Evolutionary conservation across 495 filamentous ascomycete genomes (phyloP), one percentile per base, ranked within the genome.

Genomic region (Aspergillus sclerotiicarbonarius): DNA sequence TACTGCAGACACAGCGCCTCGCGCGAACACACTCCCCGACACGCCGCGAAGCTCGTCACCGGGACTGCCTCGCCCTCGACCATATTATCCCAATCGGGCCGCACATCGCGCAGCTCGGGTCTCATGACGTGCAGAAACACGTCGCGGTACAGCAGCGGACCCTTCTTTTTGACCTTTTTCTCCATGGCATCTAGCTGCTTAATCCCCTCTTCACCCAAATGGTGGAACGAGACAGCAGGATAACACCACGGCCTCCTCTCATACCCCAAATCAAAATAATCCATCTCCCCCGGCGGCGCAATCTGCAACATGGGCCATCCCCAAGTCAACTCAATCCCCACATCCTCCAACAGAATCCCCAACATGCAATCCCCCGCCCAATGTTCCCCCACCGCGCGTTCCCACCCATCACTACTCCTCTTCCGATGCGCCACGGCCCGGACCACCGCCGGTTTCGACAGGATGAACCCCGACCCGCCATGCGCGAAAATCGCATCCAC

Each of bases 381-480:
- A 46, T 74, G 61, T 3, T 32, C 35, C 29, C 56, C 46, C 15
- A 72, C 74, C 20, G 65, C 60, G 1, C 43, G n/a, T 44, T 77
- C 67, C 67, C 74, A 73, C 20, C 65, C 56, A 3, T 59, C 60
- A 5, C 56, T n/a, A 6, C 63, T 54, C 8, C 18, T 2, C 9
- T 41, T 49, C n/a, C 66, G 48, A 41, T 64, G 57, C 29, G 67
- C 57, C 0, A 58, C 63, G 9, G 73, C 66, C 0, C 53, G 48
- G 47, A 66, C 62, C 53, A 78, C 64, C 4, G 74, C 75, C 12
- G 67, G 62, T 37, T 67, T 51, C 0, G 74, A 66, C 18, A 90
- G 61, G 4, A 89, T 63, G 57, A 88, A 84, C 0, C 87, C 87
- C 1, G 80, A 82, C 7, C 87, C 87, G 18, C 86, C 85, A 61